phyloP scores from a whole-genome alignment of 495 filamentous ascomycete species.

The Aspergillus baeticus region DNA sequence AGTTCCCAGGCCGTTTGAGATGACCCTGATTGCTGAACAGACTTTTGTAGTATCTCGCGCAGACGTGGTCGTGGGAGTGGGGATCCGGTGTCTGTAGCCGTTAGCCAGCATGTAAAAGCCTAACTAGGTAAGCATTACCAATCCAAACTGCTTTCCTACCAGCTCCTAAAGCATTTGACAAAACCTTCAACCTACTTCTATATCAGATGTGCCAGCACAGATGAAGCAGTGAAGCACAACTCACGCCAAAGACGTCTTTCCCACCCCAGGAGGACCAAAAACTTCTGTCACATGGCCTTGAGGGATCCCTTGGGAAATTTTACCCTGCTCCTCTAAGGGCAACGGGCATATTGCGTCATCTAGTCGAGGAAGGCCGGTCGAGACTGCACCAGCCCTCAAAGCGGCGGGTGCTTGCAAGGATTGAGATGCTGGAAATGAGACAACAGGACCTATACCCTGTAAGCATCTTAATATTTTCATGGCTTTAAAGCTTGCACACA shows the following conservation, averaged over 20 bases:
- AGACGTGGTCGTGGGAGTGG: constrained; percentile 42
- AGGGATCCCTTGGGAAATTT: constrained; percentile 49
- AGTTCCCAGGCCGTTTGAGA: constrained; percentile 15
- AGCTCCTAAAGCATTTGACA: constrained; percentile 59
- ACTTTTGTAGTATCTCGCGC: constrained; percentile 29
- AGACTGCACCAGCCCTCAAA: constrained; percentile 49
- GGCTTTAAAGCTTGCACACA: too few relatives aligned
- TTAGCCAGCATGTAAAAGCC: constrained; percentile 4
- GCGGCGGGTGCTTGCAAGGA: constrained; percentile 65
- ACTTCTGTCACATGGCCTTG: constrained; percentile 84
- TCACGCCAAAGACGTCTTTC: constrained; percentile 84
- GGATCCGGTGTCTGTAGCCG: constrained; percentile 46
- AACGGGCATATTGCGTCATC: constrained; percentile 48
- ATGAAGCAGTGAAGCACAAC: constrained; percentile 10
- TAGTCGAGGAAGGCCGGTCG: constrained; percentile 65
- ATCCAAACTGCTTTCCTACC: constrained; percentile 78
- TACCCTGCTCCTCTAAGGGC: constrained; percentile 3
- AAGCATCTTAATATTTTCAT: too few relatives aligned
- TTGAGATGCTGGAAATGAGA: constrained; percentile 86
- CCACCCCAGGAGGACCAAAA: constrained; percentile 83
- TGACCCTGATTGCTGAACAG: constrained; percentile 1
- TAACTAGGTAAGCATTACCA: constrained; percentile 54
- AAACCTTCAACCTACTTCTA: constrained; percentile 62
- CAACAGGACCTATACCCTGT: constrained; percentile 52
- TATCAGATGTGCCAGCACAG: neutral